Base-by-base conservation (phyloP, 805 yeast species). In the Candida railenensis region DNA sequence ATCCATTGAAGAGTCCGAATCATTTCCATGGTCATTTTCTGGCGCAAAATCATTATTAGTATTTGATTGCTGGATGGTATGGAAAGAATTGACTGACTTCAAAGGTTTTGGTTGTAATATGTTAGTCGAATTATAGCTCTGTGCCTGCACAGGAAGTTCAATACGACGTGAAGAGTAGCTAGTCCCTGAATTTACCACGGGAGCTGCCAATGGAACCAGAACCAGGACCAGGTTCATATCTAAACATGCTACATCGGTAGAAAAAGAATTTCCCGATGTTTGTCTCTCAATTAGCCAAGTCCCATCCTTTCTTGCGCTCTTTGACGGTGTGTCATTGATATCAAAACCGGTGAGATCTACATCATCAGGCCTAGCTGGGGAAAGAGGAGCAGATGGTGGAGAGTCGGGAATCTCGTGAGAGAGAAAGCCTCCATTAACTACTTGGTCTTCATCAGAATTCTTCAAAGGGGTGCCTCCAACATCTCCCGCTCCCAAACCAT, bases 331-430 rank as follows among this genome's bases (percentile, higher is more conserved):
- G 11, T 11, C 11, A 25, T 16, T 32, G 3, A 44, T 37, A 30
- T 32, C 21, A 9, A 5, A 21, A 28, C 15, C 22, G 30, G 36
- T 7, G n/a, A 37, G 28, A 19, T 40, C 37, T 3, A 42, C 40
- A 8, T 48, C 53, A 12, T 22, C 37, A 14, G 20, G 30, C 18
- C 48, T 53, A 38, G 52, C 64, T 0, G 76, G 76, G 4, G 76
- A 71, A 5, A 63, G 55, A 2, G 76, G 75, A 4, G 66, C 73
- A 9, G 74, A 69, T 1, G 76, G 76, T 3, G 77, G 77, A 4
- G 74, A 63, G 8, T 70, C 76, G 0, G 77, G 77, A 3, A 71
- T 61, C 22, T 58, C 66, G 42, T 53, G 55, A 22, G 63, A 59
- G 8, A 60, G 42, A 9, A 16, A 40, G 33, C 11, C 22, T 7